These are phyloP conservation scores for Solanum etuberosum DNA, from an alignment of 257 asterid species.

Conservation along the genomic window DNA sequence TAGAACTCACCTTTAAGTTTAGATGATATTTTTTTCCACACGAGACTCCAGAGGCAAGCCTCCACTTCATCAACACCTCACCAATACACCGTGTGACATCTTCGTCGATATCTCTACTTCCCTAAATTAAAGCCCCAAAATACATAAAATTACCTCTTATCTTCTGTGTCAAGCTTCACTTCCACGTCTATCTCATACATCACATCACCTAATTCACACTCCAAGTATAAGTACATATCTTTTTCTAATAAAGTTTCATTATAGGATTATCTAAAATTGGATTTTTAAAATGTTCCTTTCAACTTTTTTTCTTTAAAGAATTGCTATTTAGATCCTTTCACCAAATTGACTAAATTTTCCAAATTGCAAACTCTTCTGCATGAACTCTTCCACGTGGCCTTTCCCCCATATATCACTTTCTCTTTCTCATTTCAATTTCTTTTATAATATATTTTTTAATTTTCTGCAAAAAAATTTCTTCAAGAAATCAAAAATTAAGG, in stretches of 20 bases:
- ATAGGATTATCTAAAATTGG: not conserved
- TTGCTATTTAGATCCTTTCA: not conserved
- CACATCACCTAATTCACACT: not conserved
- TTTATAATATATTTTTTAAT: not conserved
- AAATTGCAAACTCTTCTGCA: not conserved
- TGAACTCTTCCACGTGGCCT: slow-evolving; percentile 17
- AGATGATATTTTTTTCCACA: not conserved
- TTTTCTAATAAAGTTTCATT: not conserved
- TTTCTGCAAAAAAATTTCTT: not conserved
- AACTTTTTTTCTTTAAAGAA: not conserved
- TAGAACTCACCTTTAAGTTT: no score
- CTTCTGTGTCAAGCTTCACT: no score
- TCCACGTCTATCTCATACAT: not conserved
- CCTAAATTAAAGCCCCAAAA: no score
- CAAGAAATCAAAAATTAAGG: not conserved
- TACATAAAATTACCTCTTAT: not conserved
- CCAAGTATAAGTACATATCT: not conserved
- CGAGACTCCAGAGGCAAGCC: not conserved
- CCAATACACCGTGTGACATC: not conserved
- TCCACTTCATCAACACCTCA: not conserved
- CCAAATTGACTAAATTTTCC: not conserved
- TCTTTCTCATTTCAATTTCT: not conserved
- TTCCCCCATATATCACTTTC: not conserved
- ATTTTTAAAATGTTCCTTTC: not conserved
- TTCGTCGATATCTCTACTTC: no score